Conservation (phyloP, 176 grass and related monocot genomes). For the Poa annua region DNA sequence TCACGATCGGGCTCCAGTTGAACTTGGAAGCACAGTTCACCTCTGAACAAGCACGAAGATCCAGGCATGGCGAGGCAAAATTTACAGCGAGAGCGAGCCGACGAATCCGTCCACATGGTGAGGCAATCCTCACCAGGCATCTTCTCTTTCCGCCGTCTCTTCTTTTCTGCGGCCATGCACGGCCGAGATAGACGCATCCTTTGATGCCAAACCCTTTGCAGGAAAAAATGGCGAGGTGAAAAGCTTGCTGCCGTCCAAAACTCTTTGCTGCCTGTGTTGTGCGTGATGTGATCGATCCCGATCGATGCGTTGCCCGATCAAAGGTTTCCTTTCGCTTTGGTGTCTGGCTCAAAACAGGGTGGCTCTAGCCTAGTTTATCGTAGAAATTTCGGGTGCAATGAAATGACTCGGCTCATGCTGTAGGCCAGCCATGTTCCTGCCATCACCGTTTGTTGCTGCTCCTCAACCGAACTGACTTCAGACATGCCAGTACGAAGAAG, state of each 20-base stretch:
- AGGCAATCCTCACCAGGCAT: conserved; percentile 27
- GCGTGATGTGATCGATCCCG: conserved; percentile 45
- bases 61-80: no score
- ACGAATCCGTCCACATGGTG: conserved; percentile 29
- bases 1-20: background rate
- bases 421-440: background rate
- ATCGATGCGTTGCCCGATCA: conserved; percentile 42
- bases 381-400: background rate
- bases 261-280: background rate
- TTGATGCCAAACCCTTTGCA: background rate
- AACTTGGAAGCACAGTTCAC: background rate
- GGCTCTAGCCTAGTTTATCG: background rate
- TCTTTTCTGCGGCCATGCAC: conserved; percentile 2
- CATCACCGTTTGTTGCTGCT: background rate
- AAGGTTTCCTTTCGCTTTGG: conserved; percentile 27
- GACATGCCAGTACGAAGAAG: background rate
- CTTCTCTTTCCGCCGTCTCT: background rate
- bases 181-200: conserved; percentile 7
- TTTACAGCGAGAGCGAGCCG: conserved; percentile 11
- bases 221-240: background rate
- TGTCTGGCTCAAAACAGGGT: conserved; percentile 42
- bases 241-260: conserved; percentile 13
- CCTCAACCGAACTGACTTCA: conserved; percentile 12
- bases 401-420: no score
- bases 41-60: background rate